Base-by-base conservation (phyloP, 1,139 yeast genomes). In the Blastobotrys petasosporus region DNA sequence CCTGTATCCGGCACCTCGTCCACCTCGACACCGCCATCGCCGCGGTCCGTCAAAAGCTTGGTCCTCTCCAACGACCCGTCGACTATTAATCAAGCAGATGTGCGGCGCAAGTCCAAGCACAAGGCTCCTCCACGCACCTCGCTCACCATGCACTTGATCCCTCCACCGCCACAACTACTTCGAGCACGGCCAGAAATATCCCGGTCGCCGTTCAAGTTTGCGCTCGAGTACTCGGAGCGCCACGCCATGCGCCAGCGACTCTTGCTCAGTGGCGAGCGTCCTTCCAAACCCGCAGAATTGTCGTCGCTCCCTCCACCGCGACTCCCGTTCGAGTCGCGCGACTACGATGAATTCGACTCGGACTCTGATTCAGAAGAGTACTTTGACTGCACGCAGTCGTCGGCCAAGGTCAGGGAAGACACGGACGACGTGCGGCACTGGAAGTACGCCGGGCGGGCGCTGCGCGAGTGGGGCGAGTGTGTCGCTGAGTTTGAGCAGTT, bases 401-500 rank as follows among this genome's bases (percentile, higher is more conserved):
- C 25, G 4, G 33, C 12, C 33, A 31, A 31, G 8, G 31, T n/a
- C 9, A n/a, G 13, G 12, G 12, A 29, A 6, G 37, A 29, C 7
- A 37, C 42, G 3, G 59, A 56, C 36, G 57, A 61, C 39, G 52
- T 58, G 45, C 51, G 59, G 45, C 52, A 54, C 45, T 68, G 70
- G 68, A 62, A 66, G 44, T 64, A 76, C 50, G 67, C 81, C 29
- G 90, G 88, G 7, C 73, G 78, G 48, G 71, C 85, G n/a, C 60
- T 84, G 46, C 77, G 78, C 51, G 92, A 84, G 57, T 80, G 87
- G 82, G 74, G 75, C 47, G 45, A 54, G 2, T 63, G 73, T 33
- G 80, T 81, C 28, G 69, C 70, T 2, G 85, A 81, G 57, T 82
- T 79, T 60, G 84, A 80, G 56, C 63, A 64, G 37, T 83, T 73